Conservation (phyloP, 192 early-diverging fungal species). For the Borealophlyctis nickersoniae region DNA sequence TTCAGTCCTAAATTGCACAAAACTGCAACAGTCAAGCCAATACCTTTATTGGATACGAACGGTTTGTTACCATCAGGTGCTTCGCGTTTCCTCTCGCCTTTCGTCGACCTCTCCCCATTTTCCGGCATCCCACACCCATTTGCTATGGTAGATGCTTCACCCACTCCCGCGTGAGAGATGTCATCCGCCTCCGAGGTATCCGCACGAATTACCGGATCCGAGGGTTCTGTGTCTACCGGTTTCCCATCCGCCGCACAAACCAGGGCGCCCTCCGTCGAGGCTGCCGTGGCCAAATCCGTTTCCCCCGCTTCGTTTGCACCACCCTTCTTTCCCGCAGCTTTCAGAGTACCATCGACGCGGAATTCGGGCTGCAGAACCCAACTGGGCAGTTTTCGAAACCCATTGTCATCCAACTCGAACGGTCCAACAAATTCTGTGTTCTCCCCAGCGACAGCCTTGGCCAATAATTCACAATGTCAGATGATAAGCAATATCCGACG, state of each 20-base stretch:
- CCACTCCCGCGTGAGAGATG: background rate
- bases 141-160: background rate
- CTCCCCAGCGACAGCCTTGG: too few species aligned
- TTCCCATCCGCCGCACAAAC: background rate
- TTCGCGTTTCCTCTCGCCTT: too few species aligned
- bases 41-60: too few species aligned
- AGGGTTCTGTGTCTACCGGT: background rate
- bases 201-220: background rate
- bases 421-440: background rate
- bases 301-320: background rate
- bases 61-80: too few species aligned
- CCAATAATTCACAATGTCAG: too few species aligned
- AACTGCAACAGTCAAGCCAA: too few species aligned
- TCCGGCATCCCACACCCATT: background rate
- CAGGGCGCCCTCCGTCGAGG: background rate
- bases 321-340: conserved; percentile 3
- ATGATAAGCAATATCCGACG: too few species aligned
- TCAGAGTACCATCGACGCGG: conserved; percentile 34
- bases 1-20: too few species aligned
- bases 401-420: conserved; percentile 46
- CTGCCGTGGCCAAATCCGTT: conserved; percentile 4
- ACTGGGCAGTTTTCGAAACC: conserved; percentile 56
- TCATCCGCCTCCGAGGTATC: conserved; percentile 9
- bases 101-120: background rate
- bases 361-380: conserved; percentile 73